Base-by-base conservation (phyloP, 2,329 filamentous ascomycete genomes). In the Chrysosporium queenslandicum region DNA sequence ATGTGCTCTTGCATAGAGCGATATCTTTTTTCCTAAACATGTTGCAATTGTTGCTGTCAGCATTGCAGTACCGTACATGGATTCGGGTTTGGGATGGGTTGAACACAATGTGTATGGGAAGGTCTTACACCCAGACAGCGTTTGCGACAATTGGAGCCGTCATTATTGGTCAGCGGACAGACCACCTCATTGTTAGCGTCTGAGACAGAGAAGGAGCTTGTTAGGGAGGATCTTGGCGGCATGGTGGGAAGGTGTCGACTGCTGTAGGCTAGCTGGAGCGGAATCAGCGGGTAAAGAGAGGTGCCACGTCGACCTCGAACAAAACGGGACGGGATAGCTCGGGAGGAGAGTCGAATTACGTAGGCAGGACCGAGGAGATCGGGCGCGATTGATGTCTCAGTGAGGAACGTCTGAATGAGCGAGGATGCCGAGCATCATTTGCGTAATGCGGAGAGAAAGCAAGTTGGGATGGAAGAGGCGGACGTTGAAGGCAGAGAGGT, bases 1-100 rank as follows among this genome's bases (percentile, higher is more conserved):
- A 98, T 97, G 67, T 98, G 92, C 79, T 98, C 92, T 73, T 97
- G 92, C 88, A 98, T 97, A 58, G 91, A 97, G 70, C 92, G 89
- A 74, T 90, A 98, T 61, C 87, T 81, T 73, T 94, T 94, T 75
- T 94, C 88, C 88, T 94, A 71, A 8, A 41, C 30, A 37, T 39
- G 41, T 41, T 41, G 12, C 40, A 43, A 45, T 30, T 20, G 32
- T 8, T 9, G 30, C 36, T 14, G 45, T 46, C 18, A 47, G 42
- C 36, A 16, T 27, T 20, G 5, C 30, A 39, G 5, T 21, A 2
- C 4, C 18, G 14, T 34, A n/a, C 27, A 39, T 18, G 18, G 46
- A 48, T 11, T 18, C 3, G 12, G 23, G 18, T 12, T 48, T 9
- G 23, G 27, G 14, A 34, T 34, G 46, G 52, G 37, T 50, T 20